Conservation (phyloP, 768 basidiomycete species). For the Pleurotus citrinopileatus region DNA sequence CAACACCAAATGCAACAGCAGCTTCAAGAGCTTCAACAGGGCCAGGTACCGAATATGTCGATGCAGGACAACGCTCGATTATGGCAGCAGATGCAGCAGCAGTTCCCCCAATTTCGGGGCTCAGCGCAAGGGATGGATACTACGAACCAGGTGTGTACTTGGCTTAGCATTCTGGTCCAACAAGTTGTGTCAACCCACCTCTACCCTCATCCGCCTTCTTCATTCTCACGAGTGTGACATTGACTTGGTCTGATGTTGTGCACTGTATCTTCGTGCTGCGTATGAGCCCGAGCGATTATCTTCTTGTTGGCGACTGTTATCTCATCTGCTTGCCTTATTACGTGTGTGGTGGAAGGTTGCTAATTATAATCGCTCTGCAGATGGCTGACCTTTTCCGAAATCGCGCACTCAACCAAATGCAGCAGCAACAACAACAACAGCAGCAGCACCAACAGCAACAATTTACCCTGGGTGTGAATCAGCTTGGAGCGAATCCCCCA, state of each 20-base stretch:
- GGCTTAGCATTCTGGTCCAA: constrained; percentile 13
- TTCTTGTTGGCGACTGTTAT: constrained; percentile 21
- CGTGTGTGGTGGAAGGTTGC: constrained; percentile 10
- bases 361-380: constrained; percentile 16
- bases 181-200: neutral
- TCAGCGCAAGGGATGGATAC: constrained; percentile 36
- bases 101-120: constrained; percentile 40
- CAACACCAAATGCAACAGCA: constrained; percentile 42
- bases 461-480: constrained; percentile 36
- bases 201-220: constrained; percentile 1
- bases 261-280: constrained; percentile 6
- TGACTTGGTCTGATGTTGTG: constrained; percentile 11
- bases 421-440: constrained; percentile 33
- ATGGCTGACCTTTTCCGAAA: constrained; percentile 25
- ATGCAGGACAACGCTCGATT: constrained; percentile 46
- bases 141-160: constrained; percentile 45
- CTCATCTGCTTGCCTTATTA: constrained; percentile 12
- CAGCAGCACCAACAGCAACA: constrained; percentile 34
- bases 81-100: constrained; percentile 57
- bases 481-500: constrained; percentile 31
- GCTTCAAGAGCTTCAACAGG: constrained; percentile 39
- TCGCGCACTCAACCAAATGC: constrained; percentile 18
- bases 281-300: constrained; percentile 7
- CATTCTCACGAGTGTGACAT: constrained; percentile 4
- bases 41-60: constrained; percentile 35